Evolutionary conservation across 176 grass and related monocot species (phyloP), one percentile per base, ranked within the genome.

Genomic region (Eragrostis curvula): DNA sequence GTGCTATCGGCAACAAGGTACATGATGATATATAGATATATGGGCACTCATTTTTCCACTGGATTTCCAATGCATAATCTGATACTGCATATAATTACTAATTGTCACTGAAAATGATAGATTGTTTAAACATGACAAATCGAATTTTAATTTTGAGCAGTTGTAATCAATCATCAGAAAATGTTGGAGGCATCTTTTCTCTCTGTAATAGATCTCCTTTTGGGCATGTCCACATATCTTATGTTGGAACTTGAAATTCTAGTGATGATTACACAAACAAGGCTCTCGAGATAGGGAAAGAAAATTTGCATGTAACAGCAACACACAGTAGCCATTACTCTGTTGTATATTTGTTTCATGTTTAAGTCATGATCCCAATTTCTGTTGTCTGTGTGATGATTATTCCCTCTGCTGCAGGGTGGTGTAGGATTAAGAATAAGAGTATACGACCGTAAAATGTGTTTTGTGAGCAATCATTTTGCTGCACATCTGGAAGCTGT

Each of bases 351-450:
- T 60, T 49, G 41, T 11, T 84, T 73, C 71, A 63, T 47, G 6
- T 77, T 80, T 32, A 76, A 55, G 52, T 70, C 36, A 75, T 75
- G 24, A 9, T 70, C 48, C 61, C 24, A n/a, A 41, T 7, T 86
- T 85, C 21, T 71, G 61, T 68, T 52, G 12, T 57, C 23, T 78
- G 66, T 73, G 66, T 60, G 65, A 80, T 88, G 68, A 78, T 67
- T 66, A 85, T 66, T 61, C 5, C 75, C 82, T 86, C 15, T 84
- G 73, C 53, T 89, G 70, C 86, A 98, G 96, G 92, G 96, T 89
- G 92, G 90, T 79, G 96, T 98, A 84, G 96, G 96, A 65, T 85
- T 98, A 84, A 98, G 90, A 87, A 98, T 98, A 86, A 98, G 92
- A 87, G 96, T 98, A 73, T 95, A 98, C 71, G 84, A 94, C 75